These are phyloP conservation scores for Sarcodon aspratus DNA, from an alignment of 768 basidiomycete genomes.

Conservation along the genomic window DNA sequence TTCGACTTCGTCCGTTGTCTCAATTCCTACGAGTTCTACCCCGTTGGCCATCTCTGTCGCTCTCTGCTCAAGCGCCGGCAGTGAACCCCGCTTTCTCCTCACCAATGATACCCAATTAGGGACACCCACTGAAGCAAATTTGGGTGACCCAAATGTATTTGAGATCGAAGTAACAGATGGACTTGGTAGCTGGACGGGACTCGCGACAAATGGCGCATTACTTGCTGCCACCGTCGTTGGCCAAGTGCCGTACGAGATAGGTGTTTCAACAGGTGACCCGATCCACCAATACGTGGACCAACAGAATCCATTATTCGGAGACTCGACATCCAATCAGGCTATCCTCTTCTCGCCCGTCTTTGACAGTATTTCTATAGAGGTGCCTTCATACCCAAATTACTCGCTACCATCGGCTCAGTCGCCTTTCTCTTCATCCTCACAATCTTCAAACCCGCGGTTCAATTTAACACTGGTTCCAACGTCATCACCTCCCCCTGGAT, in stretches of 20 bases:
- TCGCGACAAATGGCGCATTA: constrained; percentile 34
- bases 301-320: constrained; percentile 48
- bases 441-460: constrained; percentile 24
- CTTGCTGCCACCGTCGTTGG: constrained; percentile 33
- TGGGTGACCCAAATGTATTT: constrained; percentile 27
- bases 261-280: constrained; percentile 33
- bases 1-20: constrained; percentile 12
- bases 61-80: constrained; percentile 14
- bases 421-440: constrained; percentile 28
- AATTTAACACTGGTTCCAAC: constrained; percentile 48
- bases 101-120: constrained; percentile 32
- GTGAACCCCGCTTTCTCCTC: constrained; percentile 43
- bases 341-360: constrained; percentile 58
- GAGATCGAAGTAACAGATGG: constrained; percentile 39
- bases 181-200: constrained; percentile 38
- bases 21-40: constrained; percentile 14
- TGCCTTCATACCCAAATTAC: constrained; percentile 64
- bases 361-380: constrained; percentile 12
- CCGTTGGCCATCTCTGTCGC: constrained; percentile 21
- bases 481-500: constrained; percentile 21
- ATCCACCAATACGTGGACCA: constrained; percentile 31
- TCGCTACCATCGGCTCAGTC: constrained; percentile 52
- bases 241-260: constrained; percentile 44
- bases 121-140: constrained; percentile 22
- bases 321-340: constrained; percentile 64